Conservation (phyloP, 345 rosid species). For the Eucalyptus pauciflora region DNA sequence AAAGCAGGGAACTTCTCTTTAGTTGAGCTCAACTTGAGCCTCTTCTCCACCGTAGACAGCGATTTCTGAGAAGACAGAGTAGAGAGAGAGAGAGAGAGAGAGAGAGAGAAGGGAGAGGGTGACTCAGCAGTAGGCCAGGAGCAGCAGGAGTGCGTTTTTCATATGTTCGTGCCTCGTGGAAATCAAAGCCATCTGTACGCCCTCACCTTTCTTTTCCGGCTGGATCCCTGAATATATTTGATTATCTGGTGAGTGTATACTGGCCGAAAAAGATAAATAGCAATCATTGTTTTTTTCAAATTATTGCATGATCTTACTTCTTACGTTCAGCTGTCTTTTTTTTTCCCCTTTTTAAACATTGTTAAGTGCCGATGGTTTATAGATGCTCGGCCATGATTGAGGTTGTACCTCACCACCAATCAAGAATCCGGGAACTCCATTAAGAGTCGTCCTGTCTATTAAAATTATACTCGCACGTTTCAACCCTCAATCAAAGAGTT, state of each 20-base stretch:
- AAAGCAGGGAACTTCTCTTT: neutral
- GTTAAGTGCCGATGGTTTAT: no score
- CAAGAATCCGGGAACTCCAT: no score
- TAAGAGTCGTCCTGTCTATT: no score
- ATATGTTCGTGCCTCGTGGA: neutral
- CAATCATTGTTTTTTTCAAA: neutral
- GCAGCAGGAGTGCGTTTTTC: neutral
- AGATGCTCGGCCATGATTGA: no score
- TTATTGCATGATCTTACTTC: neutral
- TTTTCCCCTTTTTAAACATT: no score
- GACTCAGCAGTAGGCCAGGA: neutral
- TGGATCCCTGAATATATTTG: neutral
- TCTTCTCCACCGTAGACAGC: neutral
- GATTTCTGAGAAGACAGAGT: neutral
- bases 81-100: neutral
- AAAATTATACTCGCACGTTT: no score
- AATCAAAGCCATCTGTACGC: neutral
- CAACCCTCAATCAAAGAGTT: no score
- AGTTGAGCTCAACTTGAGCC: neutral
- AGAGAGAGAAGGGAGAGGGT: neutral
- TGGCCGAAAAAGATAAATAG: neutral
- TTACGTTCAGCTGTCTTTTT: neutral
- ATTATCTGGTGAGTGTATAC: neutral
- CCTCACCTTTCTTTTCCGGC: neutral
- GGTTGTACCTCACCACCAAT: no score